Base-by-base conservation (phyloP, 179 eudicot genomes). In the Actinidia chinensis region DNA sequence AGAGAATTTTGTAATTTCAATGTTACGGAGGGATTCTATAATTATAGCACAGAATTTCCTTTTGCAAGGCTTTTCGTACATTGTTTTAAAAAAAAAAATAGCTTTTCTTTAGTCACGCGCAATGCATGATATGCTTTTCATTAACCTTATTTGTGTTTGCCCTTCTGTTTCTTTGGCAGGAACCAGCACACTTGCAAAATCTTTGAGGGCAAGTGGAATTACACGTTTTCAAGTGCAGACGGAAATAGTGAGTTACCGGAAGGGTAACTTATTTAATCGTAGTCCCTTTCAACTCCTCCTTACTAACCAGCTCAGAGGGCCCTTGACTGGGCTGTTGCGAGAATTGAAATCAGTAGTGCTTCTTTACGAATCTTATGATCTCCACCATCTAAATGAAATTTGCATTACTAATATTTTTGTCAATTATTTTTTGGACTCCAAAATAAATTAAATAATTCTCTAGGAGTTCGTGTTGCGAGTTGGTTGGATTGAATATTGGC, bases 241-340 rank as follows among this genome's bases (percentile, higher is more conserved):
- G 4, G 98, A 95, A 91, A 81, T 86, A 83, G 82, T 88, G 22
- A 90, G 20, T 75, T 92, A 78, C 88, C 63, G 92, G 94, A 87
- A 81, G 89, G 67, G 76, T 87, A 81, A 36, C 40, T 36, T 36
- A 36, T 36, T 36, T 36, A 36, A 36, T 78, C 84, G 77, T 79
- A 87, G 91, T 68, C 92, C 92, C n/a, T n/a, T 42, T 90, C 86
- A 85, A 89, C 86, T 82, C 92, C 97, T 33, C 97, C 97, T 92
- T 79, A 92, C 98, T 46, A 88, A 85, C 87, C 89, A 67, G 95
- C 97, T 74, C 90, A 91, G 78, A 91, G 86, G 82, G 97, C 92
- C 71, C 82, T 96, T 80, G 92, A 96, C 73, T 89, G 94, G 94
- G 99, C 97, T 44, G 73, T 90, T 48, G 85, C 50, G 89, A 87